A percentile compares a stretch with the other conserved stretches of the same genome.
These are phyloP conservation scores for Mycosphaerella sp. DNA, from an alignment of 2,329 filamentous ascomycete species.

Conservation along the genomic window DNA sequence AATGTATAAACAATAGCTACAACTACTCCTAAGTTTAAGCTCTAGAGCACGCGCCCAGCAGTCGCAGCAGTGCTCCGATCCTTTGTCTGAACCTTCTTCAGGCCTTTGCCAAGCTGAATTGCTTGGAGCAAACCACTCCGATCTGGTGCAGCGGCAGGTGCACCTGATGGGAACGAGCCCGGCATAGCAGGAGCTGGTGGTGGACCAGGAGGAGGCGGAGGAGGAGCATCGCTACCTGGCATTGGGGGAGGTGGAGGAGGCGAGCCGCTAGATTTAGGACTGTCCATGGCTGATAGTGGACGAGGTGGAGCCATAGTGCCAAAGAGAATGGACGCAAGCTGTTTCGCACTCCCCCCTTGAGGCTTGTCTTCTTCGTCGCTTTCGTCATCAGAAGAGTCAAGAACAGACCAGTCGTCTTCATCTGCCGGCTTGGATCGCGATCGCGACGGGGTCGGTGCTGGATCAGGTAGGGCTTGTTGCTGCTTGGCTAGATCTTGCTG, in stretches of 20 bases:
- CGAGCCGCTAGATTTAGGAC: constrained; percentile 36
- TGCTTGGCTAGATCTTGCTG: constrained; percentile 52
- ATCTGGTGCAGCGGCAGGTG: constrained; percentile 39
- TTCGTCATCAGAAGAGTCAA: constrained; percentile 67
- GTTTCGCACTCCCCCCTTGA: constrained; percentile 76
- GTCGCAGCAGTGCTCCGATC: constrained; percentile 69
- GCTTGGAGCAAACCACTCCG: constrained; percentile 65
- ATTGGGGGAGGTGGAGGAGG: constrained; percentile 43
- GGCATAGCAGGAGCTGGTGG: constrained; percentile 39
- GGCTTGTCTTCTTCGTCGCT: constrained; percentile 66
- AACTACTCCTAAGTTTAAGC: not conserved
- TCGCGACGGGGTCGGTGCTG: constrained; percentile 43
- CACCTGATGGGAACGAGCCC: constrained; percentile 17
- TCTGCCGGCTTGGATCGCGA: constrained; percentile 50
- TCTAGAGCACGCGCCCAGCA: constrained; percentile 64
- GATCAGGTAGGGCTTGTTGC: constrained; percentile 45
- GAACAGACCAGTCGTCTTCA: constrained; percentile 75
- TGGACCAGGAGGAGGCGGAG: constrained; percentile 38
- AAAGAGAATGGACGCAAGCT: constrained; percentile 90
- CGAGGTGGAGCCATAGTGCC: constrained; percentile 94
- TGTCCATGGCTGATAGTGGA: constrained; percentile 75
- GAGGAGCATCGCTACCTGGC: constrained; percentile 42
- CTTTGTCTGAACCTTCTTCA: constrained; percentile 86
- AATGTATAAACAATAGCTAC: constrained; percentile 4
- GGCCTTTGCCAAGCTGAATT: constrained; percentile 69